phyloP scores from a whole-genome alignment of 495 filamentous ascomycete genomes.

The Penicillium coffeae region DNA sequence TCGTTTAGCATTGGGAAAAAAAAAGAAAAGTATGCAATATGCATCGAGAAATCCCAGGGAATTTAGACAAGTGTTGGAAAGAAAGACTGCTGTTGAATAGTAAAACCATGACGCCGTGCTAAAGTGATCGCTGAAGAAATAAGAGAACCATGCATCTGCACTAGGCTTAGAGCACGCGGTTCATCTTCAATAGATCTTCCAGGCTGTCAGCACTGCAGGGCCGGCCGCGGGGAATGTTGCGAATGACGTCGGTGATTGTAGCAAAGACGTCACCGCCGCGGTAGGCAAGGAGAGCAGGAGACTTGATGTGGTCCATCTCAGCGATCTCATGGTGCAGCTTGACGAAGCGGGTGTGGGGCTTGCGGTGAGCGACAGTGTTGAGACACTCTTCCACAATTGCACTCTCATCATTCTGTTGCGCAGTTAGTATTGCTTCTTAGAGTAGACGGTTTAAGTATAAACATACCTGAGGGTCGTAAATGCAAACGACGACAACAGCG shows the following conservation, averaged over 20 bases:
- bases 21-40: not conserved
- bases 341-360: slow-evolving; percentile 76
- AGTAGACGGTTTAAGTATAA: slow-evolving; percentile 15
- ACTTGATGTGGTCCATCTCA: slow-evolving; percentile 87
- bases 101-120: slow-evolving; percentile 11
- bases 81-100: slow-evolving; percentile 1
- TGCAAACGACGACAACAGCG: slow-evolving; percentile 88
- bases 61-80: slow-evolving; percentile 1
- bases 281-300: slow-evolving; percentile 88
- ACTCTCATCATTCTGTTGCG: slow-evolving; percentile 65
- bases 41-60: not conserved
- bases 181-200: slow-evolving; percentile 58
- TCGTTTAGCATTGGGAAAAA: not conserved
- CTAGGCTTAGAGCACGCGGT: slow-evolving; percentile 29
- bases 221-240: slow-evolving; percentile 71
- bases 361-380: slow-evolving; percentile 60
- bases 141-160: slow-evolving; percentile 1
- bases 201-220: slow-evolving; percentile 56
- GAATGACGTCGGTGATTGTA: slow-evolving; percentile 79
- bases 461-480: slow-evolving; percentile 84
- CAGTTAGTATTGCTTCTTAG: slow-evolving; percentile 15
- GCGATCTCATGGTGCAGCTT: slow-evolving; percentile 90
- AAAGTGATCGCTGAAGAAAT: slow-evolving; percentile 4
- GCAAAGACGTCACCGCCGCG: slow-evolving; percentile 84
- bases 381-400: slow-evolving; percentile 73